A percentile compares a stretch with the other conserved stretches of the same genome.
phyloP scores from a whole-genome alignment of 2,329 filamentous ascomycete genomes.

The Colletotrichum truncatum region DNA sequence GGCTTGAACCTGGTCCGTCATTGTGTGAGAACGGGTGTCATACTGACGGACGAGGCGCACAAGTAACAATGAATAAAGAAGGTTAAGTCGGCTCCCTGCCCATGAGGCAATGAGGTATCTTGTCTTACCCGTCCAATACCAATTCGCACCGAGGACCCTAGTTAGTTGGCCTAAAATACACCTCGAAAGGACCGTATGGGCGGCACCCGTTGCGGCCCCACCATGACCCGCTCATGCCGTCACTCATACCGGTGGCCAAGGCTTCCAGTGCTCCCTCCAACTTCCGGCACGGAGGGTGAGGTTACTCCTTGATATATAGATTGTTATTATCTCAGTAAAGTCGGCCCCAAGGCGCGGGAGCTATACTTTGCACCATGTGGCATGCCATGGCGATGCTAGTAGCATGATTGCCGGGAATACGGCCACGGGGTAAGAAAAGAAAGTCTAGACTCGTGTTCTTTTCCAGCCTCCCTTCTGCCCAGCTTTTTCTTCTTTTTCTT shows the following conservation, averaged over 20 bases:
- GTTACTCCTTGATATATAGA: background rate
- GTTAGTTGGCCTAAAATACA: background rate
- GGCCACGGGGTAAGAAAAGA: no score
- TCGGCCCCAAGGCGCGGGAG: no score
- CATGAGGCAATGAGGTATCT: background rate
- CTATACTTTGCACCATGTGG: no score
- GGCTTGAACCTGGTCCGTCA: no score
- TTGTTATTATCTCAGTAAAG: no score
- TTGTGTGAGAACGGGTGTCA: no score
- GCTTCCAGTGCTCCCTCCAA: background rate
- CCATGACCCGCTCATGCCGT: background rate
- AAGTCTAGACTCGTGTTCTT: background rate
- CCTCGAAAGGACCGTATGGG: background rate
- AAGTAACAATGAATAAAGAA: conserved; percentile 9
- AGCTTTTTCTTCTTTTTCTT: background rate
- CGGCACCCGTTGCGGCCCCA: conserved; percentile 4
- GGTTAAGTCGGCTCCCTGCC: background rate
- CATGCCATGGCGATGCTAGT: no score
- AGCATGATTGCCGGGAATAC: no score
- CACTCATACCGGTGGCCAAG: background rate
- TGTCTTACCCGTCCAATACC: background rate
- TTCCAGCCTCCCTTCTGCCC: background rate
- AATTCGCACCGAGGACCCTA: background rate
- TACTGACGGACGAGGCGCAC: conserved; percentile 41
- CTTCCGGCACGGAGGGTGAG: background rate